Base-by-base conservation (phyloP, 768 basidiomycete species). In the Rhodotorula kratochvilovae region DNA sequence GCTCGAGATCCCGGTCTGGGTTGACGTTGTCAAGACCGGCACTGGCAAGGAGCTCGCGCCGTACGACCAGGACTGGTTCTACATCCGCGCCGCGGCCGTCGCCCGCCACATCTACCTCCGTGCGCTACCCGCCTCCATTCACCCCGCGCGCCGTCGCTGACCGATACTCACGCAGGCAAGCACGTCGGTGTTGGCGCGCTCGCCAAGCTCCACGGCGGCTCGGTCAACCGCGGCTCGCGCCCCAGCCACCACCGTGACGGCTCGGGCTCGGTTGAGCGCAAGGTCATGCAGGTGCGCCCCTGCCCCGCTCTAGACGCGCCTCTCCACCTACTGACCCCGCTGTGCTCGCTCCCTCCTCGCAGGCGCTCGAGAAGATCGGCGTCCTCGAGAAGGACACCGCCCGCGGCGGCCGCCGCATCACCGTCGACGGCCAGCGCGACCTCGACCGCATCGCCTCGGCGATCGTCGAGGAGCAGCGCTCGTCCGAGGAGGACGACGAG, bases 71-170 rank as follows among this genome's bases (percentile, higher is more conserved):
- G 96, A 99, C 83, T 99, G 96, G 96, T 99, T 88, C 87, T 99
- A 98, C 84, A 86, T 95, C 81, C 92, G 96, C 79, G 91, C 95
- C 83, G 75, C 68, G 8, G 56, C 68, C n/a, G 68, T 76, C 31
- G 95, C 95, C 83, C 89, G 95, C 80, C 95, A 97, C 88, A 96
- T 97, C 83, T 98, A 99, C 87, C 90, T 99, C 81, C 91, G 95
- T 66, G 45, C 43, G 64, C 23, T 27, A 12, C 4, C 3, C 60
- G n/a, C 81, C 94, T 54, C 62, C 53, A 12, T 33, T 43, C n/a
- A n/a, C n/a, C n/a, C n/a, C 36, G 33, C 27, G 27, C 48, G 10
- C 42, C 16, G 42, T 10, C 43, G 13, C 29, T 27, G 31, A 7
- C 31, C 61, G 10, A 19, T 31, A 5, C 50, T 36, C 46, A n/a